phyloP scores from a whole-genome alignment of 345 rosid genomes.

The Erucastrum elatum region DNA sequence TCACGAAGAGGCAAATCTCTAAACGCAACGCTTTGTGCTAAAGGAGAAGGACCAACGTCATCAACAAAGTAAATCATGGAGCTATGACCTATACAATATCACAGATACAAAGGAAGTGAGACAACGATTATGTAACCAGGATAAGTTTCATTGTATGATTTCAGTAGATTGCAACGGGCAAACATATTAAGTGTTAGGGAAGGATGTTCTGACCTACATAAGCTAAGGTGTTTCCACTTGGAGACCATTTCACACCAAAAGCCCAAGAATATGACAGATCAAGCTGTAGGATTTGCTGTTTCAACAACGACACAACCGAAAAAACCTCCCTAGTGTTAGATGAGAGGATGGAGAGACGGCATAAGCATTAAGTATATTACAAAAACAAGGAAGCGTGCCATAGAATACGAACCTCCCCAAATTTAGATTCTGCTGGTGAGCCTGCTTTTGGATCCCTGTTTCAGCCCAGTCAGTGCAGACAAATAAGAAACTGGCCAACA shows the following conservation, averaged over 20 bases:
- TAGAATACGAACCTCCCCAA: constrained; percentile 77
- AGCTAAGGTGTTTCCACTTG: constrained; percentile 93
- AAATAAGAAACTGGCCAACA: constrained; percentile 28
- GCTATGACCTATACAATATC: constrained; percentile 69
- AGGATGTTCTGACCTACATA: constrained; percentile 79
- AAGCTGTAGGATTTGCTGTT: constrained; percentile 95
- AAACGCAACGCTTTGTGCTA: constrained; percentile 85
- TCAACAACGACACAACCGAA: constrained; percentile 28
- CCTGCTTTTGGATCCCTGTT: constrained; percentile 73
- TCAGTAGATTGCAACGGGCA: not conserved
- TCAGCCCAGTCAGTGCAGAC: constrained; percentile 22
- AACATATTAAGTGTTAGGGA: constrained; percentile 25
- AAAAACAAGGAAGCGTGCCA: constrained; percentile 4
- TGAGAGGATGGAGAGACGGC: not conserved
- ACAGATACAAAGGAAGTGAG: constrained; percentile 33
- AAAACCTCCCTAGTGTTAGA: constrained; percentile 6
- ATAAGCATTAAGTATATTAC: not conserved
- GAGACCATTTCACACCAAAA: constrained; percentile 99
- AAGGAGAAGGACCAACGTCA: constrained; percentile 94
- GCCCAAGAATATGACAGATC: constrained; percentile 99
- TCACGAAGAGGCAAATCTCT: constrained; percentile 98
- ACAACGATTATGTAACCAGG: not conserved
- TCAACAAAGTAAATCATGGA: constrained; percentile 96
- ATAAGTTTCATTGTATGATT: not conserved
- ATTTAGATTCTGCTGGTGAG: constrained; percentile 72